Percentiles rank a stretch among this genome's conserved stretches.
Evolutionary conservation across 768 basidiomycete genomes (phyloP).

Genomic region (Leucocoprinus leucothites): DNA sequence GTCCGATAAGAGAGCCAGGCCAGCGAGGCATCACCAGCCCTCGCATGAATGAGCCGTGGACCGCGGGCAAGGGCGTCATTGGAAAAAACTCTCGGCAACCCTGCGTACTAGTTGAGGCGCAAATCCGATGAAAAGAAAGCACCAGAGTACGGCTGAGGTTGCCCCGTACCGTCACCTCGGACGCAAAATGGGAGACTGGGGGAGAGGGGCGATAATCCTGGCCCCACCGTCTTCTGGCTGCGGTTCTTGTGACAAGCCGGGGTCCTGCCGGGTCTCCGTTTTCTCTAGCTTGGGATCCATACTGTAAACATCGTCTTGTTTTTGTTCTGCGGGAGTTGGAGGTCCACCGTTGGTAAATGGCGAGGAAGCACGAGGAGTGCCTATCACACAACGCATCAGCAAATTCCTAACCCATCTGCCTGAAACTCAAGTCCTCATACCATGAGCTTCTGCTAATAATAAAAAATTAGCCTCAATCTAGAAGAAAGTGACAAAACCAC

Average conservation of each 20-base stretch:
- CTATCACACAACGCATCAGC: conserved; percentile 12
- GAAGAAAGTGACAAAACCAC: neutral
- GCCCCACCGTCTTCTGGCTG: conserved; percentile 8
- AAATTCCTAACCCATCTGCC: conserved; percentile 2
- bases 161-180: conserved; percentile 28
- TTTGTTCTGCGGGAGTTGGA: neutral
- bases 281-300: neutral
- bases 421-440: conserved; percentile 9
- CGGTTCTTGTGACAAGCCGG: conserved; percentile 7
- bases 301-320: neutral
- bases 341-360: neutral
- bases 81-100: conserved; percentile 22
- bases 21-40: neutral
- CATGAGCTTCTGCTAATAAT: conserved; percentile 5
- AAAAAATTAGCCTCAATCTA: neutral
- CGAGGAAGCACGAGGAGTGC: neutral
- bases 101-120: conserved; percentile 17
- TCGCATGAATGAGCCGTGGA: no score
- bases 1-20: neutral
- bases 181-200: neutral
- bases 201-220: neutral
- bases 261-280: neutral
- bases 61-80: neutral
- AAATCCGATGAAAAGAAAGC: conserved; percentile 18
- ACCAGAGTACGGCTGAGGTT: conserved; percentile 21